These are phyloP conservation scores for Yarrowia sp. DNA, from an alignment of 805 yeast species.

Conservation along the genomic window DNA sequence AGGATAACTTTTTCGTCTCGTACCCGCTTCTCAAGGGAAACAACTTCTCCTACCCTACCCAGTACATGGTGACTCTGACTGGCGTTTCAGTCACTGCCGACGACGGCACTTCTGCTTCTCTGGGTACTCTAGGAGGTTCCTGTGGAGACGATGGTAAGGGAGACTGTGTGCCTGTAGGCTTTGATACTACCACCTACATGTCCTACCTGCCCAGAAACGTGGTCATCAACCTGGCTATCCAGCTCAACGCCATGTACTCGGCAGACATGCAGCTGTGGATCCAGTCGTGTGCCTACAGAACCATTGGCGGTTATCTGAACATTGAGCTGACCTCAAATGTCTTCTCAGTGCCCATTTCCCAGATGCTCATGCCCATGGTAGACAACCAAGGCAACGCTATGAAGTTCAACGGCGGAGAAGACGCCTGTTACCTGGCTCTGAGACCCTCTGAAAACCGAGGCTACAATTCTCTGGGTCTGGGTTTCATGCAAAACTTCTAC, in stretches of 20 bases:
- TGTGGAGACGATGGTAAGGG: constrained; percentile 18
- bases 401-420: constrained; percentile 40
- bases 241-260: constrained; percentile 44
- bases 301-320: constrained; percentile 42
- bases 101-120: constrained; percentile 17
- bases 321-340: constrained; percentile 42
- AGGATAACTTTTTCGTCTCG: constrained; percentile 34
- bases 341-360: constrained; percentile 43
- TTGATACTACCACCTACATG: constrained; percentile 42
- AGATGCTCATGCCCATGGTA: constrained; percentile 41
- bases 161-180: constrained; percentile 42
- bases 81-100: constrained; percentile 27
- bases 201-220: constrained; percentile 43
- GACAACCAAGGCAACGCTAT: constrained; percentile 40
- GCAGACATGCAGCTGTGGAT: constrained; percentile 42
- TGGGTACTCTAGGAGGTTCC: constrained; percentile 3
- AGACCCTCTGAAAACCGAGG: constrained; percentile 41
- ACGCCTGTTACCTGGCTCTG: constrained; percentile 44
- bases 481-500: constrained; percentile 43
- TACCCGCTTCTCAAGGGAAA: constrained; percentile 26
- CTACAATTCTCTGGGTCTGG: constrained; percentile 43
- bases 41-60: constrained; percentile 33
- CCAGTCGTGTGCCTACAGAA: constrained; percentile 43
- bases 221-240: constrained; percentile 44
- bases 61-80: constrained; percentile 29